phyloP scores from a whole-genome alignment of 1,139 yeast genomes.

The Magnusiomyces suaveolens region DNA sequence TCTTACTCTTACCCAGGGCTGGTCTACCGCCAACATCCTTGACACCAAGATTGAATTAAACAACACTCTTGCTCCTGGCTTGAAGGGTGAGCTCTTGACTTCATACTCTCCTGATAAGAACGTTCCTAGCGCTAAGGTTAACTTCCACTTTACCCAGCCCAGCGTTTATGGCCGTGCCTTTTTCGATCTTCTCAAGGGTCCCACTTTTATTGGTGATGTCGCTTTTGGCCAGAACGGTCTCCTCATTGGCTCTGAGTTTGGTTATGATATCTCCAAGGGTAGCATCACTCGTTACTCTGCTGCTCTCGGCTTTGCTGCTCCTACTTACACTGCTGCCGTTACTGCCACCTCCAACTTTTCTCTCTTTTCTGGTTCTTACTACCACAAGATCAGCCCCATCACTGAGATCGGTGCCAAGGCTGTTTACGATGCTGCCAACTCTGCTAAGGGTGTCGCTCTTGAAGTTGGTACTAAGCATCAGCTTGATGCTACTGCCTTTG shows the following conservation, averaged over 20 bases:
- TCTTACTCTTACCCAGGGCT: conserved; percentile 89
- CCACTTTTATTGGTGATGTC: conserved; percentile 89
- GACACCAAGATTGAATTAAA: conserved; percentile 89
- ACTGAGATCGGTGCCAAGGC: conserved; percentile 98
- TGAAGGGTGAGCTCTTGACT: conserved; percentile 87
- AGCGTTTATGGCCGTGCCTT: conserved; percentile 90
- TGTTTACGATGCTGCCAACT: conserved; percentile 82
- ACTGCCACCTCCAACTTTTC: conserved; percentile 85
- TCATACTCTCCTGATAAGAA: conserved; percentile 66
- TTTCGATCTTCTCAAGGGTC: conserved; percentile 92
- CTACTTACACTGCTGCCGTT: conserved; percentile 78
- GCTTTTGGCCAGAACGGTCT: conserved; percentile 94
- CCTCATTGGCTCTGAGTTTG: conserved; percentile 95
- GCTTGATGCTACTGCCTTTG: conserved; percentile 76
- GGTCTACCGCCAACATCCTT: conserved; percentile 90
- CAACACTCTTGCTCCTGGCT: conserved; percentile 89
- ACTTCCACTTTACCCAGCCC: conserved; percentile 87
- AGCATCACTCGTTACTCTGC: conserved; percentile 89
- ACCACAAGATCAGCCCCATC: conserved; percentile 84
- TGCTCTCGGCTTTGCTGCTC: conserved; percentile 87
- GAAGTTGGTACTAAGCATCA: conserved; percentile 95
- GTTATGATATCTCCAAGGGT: conserved; percentile 90
- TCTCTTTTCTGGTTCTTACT: conserved; percentile 91
- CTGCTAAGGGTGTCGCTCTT: conserved; percentile 58
- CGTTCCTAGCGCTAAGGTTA: conserved; percentile 81